Base-by-base conservation (phyloP, 768 basidiomycete species). In the Termitomyces sp. region DNA sequence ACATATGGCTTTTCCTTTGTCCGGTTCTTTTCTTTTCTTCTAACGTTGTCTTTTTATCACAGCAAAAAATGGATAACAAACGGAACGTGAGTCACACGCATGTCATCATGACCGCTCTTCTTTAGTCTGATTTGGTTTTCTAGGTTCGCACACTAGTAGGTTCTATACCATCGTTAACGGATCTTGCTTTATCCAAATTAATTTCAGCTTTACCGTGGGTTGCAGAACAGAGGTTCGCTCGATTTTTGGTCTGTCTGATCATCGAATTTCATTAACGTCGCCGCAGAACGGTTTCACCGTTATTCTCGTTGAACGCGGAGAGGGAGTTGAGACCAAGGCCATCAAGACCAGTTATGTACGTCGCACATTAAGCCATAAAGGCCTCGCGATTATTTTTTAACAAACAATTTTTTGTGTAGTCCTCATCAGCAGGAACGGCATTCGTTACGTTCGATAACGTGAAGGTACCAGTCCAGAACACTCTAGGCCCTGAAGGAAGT, bases 11-110 rank as follows among this genome's bases (percentile, higher is more conserved):
- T 48, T 26, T 20, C 32, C 42, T 8, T 30, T 3, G 20, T 49
- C 53, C 34, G 22, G 4, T 22, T 22, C 2, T 24, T 54, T 60
- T 37, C 42, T 53, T 43, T 39, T 42, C 46, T 61, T 53, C 27
- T 58, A 6, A 46, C 24, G 8, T 5, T 50, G 26, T 50, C 36
- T 16, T 63, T 62, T 54, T 44, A 43, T 30, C 30, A 36, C 59
- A 74, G 85, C 36, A 94, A 93, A 81, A 92, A 92, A 76, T 91
- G 88, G 88, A 90, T 91, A 65, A 89, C 88, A 33, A 91, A 90
- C 66, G 85, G 85, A 74, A 82, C 77, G 81, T 85, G 59, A 70
- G 77, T 66, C 58, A 45, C 59, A 55, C 18, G 46, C 34, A 26
- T 40, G 27, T 42, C 52, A 53, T 36, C n/a, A 12, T 30, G n/a